Base-by-base conservation (phyloP, 2,329 filamentous ascomycete genomes). In the Tolypocladium ophioglossoides region DNA sequence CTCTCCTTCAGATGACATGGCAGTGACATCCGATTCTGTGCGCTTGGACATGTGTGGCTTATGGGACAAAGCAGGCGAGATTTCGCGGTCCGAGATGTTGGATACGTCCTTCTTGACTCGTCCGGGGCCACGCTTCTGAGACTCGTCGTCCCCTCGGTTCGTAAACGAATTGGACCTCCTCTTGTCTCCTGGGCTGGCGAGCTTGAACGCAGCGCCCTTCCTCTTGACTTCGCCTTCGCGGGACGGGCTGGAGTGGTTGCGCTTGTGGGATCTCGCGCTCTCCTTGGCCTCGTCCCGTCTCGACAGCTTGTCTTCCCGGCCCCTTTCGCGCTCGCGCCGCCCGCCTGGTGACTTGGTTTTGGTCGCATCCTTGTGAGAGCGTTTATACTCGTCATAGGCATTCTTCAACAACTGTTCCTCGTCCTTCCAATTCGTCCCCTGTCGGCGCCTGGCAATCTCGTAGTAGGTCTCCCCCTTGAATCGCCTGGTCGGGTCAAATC, bases 341-440 rank as follows among this genome's bases (percentile, higher is more conserved):
- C 63, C 54, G 2, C 49, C 70, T 2, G 80, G 78, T 22, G 80
- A 79, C 55, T 78, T 80, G 4, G 68, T 70, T 59, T 79, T 83
- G 20, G 67, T 60, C 14, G 65, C 62, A 22, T 76, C 74, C 58
- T 78, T 80, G 51, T 78, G 74, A 2, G 67, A 68, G 53, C 78
- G 80, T 59, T 77, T 80, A 60, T 80, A 82, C 34, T 80, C 79
- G 55, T 91, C 85, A 59, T 84, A 91, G 4, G 87, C 82, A 40
- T 84, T 79, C 67, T 91, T 91, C 50, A 99, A 70, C 54, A 95
- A 74, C 46, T 90, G 82, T 59, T 87, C 85, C 68, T 99, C 94
- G 57, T 92, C 85, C 66, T 92, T 86, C 90, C 91, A 96, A 56
- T 89, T 87, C 9, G 91, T 89, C 0, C 94, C 92, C 60, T 85